Base-by-base conservation (phyloP, 1,139 yeast genomes). In the Protomyces inouyei region DNA sequence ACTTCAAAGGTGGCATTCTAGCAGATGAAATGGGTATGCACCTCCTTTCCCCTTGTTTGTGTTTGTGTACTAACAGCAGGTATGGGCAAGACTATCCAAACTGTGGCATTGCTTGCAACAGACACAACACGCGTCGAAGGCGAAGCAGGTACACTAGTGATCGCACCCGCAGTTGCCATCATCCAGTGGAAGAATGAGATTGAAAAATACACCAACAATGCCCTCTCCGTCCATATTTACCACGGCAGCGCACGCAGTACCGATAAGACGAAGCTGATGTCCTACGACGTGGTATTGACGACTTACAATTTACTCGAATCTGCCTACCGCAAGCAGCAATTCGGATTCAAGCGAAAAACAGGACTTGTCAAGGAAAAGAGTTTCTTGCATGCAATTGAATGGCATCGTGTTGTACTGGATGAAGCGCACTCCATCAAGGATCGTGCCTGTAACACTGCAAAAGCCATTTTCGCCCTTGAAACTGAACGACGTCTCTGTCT, bases 51-150 rank as follows among this genome's bases (percentile, higher is more conserved):
- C 8, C 32, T 28, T 21, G 2, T 28, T 28, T 28, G 32, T 21
- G 2, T 28, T 28, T 28, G 32, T 28, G 5, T 37, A 12, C 43
- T 37, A 37, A 37, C 14, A 6, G 14, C 16, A 37, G 43, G 43
- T n/a, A 92, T 93, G 98, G 98, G 98, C 70, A 93, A 93, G 73
- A 93, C 98, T 0, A 91, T 93, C 60, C 98, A 93, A 75, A 90
- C 96, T 35, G 92, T 93, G 67, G 93, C 95, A 0, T 76, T 93
- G 64, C 83, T 93, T 73, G 83, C 91, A 85, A 75, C 81, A 61
- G 97, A 92, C 73, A 59, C 52, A 5, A 23, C 63, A 52, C 43
- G 63, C 3, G 43, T 21, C 3, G 72, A 75, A 18, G 70, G 74
- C n/a, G 69, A 69, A 14, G 72, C 71, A 18, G 97, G 98, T 1